A percentile compares a stretch with the other conserved stretches of the same genome.
Conservation (phyloP, 345 rosid species). For the Pistacia integerrima region DNA sequence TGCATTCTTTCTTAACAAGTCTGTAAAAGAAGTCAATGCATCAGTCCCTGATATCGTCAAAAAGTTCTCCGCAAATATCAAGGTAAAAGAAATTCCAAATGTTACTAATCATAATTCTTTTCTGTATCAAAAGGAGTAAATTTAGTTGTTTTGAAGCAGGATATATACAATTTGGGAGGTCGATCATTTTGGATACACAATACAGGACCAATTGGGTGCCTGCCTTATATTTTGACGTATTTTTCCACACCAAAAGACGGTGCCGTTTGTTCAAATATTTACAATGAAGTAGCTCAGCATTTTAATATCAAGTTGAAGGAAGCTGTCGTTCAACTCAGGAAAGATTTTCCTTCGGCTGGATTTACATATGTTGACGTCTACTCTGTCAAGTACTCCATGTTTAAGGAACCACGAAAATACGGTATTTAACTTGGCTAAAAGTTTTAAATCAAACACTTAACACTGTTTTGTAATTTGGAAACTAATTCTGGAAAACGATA, state of each 20-base stretch:
- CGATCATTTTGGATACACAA: conserved; percentile 71
- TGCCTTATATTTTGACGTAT: conserved; percentile 37
- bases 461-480: no score
- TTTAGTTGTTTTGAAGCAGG: conserved; percentile 30
- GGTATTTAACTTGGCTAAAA: conserved; percentile 29
- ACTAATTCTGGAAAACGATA: no score
- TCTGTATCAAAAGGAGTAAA: no score
- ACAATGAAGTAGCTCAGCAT: conserved; percentile 49
- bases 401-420: conserved; percentile 35
- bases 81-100: conserved; percentile 24
- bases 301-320: conserved; percentile 46
- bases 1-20: conserved; percentile 32
- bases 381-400: conserved; percentile 52
- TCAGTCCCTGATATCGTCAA: conserved; percentile 47
- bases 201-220: conserved; percentile 80
- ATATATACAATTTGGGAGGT: conserved; percentile 41
- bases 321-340: conserved; percentile 35
- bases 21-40: conserved; percentile 40
- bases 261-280: conserved; percentile 51
- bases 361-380: conserved; percentile 56
- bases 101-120: no score
- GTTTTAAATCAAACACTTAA: no score
- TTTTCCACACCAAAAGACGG: conserved; percentile 38
- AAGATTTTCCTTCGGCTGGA: conserved; percentile 35
- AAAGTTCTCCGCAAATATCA: conserved; percentile 34